Evolutionary conservation across 2,329 filamentous ascomycete species (phyloP), one percentile per base, ranked within the genome.

Genomic region (Kalmusia sp.): DNA sequence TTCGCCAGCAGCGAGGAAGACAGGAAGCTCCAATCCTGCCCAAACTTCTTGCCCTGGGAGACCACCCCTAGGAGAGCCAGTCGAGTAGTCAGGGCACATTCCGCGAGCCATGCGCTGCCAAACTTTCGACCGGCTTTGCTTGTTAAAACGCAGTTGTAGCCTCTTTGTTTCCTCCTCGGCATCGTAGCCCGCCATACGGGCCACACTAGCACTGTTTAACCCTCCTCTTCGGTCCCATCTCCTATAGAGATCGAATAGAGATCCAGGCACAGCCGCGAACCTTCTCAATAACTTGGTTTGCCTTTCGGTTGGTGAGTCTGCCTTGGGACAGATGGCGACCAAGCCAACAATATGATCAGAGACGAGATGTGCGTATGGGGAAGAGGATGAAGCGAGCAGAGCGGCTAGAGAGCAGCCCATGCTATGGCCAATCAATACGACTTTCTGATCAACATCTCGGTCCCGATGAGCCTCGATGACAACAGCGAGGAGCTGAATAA

Each of bases 391-490:
- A 8, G 91, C 88, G 46, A 98, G 78, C 14, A 88, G 78, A 22
- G 90, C 87, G 5, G 88, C 86, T 17, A 97, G 78, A 3, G 90
- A 90, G 53, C 90, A 92, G 6, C 95, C 95, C 85, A 97, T 89
- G 70, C 92, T 96, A 69, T 99, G 95, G 1, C 88, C 92, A 54
- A 98, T 85, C 25, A 97, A 74, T 17, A 97, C 83, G 12, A 96
- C 83, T 3, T 86, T 84, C 71, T 96, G 92, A 1, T 79, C 80
- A 15, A 80, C 77, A 30, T 84, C 80, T 37, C 82, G 82, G 59
- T 90, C 86, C 34, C 89, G 85, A 67, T 93, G 85, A 39, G 87
- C 82, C 33, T 91, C 84, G 54, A 98, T 92, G 27, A 92, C 84
- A 1, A 80, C 82, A 51, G 87, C 87, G 12, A 97, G 79, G 9